A percentile compares a stretch with the other conserved stretches of the same genome.
Evolutionary conservation across 805 yeast species (phyloP).

Genomic region (Cyberlindnera subsufficiens): DNA sequence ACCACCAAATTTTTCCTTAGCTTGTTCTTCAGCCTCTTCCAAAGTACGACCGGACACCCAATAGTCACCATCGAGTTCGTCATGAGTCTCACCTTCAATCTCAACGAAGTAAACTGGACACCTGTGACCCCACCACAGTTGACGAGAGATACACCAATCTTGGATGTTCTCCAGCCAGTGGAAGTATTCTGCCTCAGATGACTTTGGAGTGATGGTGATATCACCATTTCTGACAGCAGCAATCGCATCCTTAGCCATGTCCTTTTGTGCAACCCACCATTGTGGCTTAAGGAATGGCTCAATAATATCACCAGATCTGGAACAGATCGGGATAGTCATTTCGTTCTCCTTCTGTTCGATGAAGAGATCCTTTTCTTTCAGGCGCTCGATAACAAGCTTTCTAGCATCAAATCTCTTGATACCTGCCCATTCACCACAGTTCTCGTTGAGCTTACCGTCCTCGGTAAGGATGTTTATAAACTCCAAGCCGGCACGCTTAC

Average conservation of each 20-base stretch:
- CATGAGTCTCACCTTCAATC: slow-evolving; percentile 58
- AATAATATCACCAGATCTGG: slow-evolving; percentile 94
- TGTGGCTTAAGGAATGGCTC: slow-evolving; percentile 98
- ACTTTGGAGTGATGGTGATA: slow-evolving; percentile 76
- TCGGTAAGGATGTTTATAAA: slow-evolving; percentile 88
- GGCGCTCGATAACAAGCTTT: slow-evolving; percentile 68
- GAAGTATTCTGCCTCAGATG: slow-evolving; percentile 90
- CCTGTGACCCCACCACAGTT: slow-evolving; percentile 95
- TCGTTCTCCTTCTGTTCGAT: slow-evolving; percentile 89
- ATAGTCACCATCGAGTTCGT: slow-evolving; percentile 59
- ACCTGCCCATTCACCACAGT: slow-evolving; percentile 92
- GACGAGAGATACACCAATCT: slow-evolving; percentile 99
- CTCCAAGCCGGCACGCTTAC: slow-evolving; percentile 88
- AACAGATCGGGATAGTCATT: slow-evolving; percentile 91
- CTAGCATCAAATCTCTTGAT: slow-evolving; percentile 94
- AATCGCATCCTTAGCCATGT: slow-evolving; percentile 84
- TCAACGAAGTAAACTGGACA: slow-evolving; percentile 90
- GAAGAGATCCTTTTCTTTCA: slow-evolving; percentile 68
- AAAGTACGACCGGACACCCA: slow-evolving; percentile 89
- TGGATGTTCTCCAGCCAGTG: slow-evolving; percentile 94
- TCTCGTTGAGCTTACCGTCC: slow-evolving; percentile 83
- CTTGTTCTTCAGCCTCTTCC: slow-evolving; percentile 84
- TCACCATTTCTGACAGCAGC: slow-evolving; percentile 79
- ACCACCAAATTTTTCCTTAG: slow-evolving; percentile 64
- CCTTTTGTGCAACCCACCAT: slow-evolving; percentile 96